Conservation (phyloP, 2,329 filamentous ascomycete genomes). For the Colletotrichum horii region DNA sequence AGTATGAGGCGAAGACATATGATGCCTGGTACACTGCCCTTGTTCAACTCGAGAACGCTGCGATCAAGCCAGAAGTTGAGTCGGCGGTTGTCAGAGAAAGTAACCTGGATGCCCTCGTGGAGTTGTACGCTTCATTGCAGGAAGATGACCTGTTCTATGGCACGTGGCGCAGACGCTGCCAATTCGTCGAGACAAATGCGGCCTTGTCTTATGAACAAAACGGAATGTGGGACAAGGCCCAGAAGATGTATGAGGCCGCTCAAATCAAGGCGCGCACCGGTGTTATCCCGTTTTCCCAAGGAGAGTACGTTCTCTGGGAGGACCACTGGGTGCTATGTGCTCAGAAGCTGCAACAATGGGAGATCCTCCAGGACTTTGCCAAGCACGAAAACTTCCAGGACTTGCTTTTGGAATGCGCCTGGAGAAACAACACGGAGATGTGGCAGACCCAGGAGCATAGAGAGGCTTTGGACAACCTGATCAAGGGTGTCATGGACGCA, state of each 20-base stretch:
- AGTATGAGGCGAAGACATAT: constrained; percentile 92
- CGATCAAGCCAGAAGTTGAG: constrained; percentile 83
- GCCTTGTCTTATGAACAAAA: constrained; percentile 98
- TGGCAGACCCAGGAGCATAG: constrained; percentile 88
- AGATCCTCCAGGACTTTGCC: constrained; percentile 94
- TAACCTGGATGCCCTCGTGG: constrained; percentile 93
- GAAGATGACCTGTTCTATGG: constrained; percentile 98
- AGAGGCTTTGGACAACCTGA: constrained; percentile 88
- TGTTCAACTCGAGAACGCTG: constrained; percentile 86
- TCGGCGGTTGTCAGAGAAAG: constrained; percentile 87
- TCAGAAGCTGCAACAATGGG: constrained; percentile 98
- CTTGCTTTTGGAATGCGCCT: constrained; percentile 90
- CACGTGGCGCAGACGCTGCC: constrained; percentile 91
- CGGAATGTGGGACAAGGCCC: constrained; percentile 99
- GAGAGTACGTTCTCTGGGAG: constrained; percentile 99
- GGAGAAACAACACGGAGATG: constrained; percentile 93
- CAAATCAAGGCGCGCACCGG: constrained; percentile 97
- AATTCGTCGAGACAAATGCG: constrained; percentile 97
- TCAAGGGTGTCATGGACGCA: constrained; percentile 97
- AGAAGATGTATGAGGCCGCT: constrained; percentile 93
- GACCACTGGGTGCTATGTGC: constrained; percentile 98
- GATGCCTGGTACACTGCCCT: constrained; percentile 97
- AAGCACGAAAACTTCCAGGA: constrained; percentile 99
- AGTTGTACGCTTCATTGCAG: constrained; percentile 87
- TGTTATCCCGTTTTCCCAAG: constrained; percentile 93